Evolutionary conservation across 306 rosid species (phyloP).

Genomic region (Corylus heterophylla): DNA sequence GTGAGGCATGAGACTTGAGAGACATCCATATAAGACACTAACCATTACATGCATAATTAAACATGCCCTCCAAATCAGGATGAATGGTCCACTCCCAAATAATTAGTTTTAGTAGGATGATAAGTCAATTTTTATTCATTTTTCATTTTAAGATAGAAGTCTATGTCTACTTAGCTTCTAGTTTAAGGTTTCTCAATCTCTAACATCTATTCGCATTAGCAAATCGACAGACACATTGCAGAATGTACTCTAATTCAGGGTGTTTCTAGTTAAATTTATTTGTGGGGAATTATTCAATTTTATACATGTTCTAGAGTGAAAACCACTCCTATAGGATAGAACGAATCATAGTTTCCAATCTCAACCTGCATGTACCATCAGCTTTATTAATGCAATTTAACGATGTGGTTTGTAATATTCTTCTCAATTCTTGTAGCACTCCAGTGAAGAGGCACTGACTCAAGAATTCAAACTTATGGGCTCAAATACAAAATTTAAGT

Average conservation of each 20-base stretch:
- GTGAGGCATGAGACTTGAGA: background rate
- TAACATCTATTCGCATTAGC: background rate
- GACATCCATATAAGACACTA: background rate
- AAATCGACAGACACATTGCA: background rate
- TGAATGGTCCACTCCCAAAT: background rate
- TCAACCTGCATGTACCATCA: conserved; percentile 61
- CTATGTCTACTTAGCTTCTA: background rate
- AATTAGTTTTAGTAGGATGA: background rate
- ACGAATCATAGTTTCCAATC: conserved; percentile 93
- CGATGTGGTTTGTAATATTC: background rate
- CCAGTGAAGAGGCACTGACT: background rate
- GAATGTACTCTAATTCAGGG: background rate
- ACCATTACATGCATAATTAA: background rate
- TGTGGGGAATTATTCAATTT: conserved; percentile 3
- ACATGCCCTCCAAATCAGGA: background rate
- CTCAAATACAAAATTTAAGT: conserved; percentile 17
- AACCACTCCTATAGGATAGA: conserved; percentile 67
- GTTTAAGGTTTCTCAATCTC: background rate
- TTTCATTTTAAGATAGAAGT: background rate
- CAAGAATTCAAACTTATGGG: conserved; percentile 11
- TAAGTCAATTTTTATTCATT: background rate
- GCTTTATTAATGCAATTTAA: conserved; percentile 6
- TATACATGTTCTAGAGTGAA: conserved; percentile 83
- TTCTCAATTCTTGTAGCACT: conserved; percentile 14
- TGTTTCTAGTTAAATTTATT: background rate